Conservation (phyloP, 805 yeast genomes). For the Cyberlindnera lachancei region DNA sequence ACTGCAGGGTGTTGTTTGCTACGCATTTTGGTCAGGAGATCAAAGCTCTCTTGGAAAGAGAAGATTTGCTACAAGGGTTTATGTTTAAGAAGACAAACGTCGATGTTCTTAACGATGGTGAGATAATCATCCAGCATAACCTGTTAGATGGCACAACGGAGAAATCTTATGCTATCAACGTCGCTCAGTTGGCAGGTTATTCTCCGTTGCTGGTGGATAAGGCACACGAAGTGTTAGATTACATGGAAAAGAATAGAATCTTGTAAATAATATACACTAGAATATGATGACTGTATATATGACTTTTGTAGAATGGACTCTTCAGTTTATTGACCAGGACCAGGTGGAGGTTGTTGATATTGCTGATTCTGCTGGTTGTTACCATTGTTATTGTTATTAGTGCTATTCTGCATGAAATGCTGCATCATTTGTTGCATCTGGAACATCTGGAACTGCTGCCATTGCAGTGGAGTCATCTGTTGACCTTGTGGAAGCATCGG, state of each 20-base stretch:
- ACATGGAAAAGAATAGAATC: constrained; percentile 4
- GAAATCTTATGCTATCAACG: constrained; percentile 94
- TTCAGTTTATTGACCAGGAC: no score
- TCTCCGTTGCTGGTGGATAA: constrained; percentile 36
- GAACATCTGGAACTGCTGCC: constrained; percentile 22
- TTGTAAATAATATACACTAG: constrained; percentile 2
- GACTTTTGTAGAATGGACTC: background rate
- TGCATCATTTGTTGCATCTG: constrained; percentile 24
- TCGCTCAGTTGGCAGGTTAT: constrained; percentile 88
- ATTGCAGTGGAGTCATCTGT: constrained; percentile 17
- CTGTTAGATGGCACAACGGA: constrained; percentile 90
- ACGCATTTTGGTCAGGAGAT: constrained; percentile 91
- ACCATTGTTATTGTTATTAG: constrained; percentile 4
- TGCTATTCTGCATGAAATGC: constrained; percentile 13
- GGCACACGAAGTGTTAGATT: constrained; percentile 7
- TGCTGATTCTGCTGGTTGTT: constrained; percentile 14
- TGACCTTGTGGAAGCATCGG: constrained; percentile 1
- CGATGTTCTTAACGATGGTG: constrained; percentile 32
- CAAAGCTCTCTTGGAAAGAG: constrained; percentile 58
- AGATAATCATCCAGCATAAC: constrained; percentile 73
- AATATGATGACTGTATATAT: background rate
- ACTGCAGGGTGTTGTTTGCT: constrained; percentile 82
- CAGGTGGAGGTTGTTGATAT: no score
- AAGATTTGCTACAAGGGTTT: constrained; percentile 58
- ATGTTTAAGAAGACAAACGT: constrained; percentile 61